Evolutionary conservation across 2,329 filamentous ascomycete species (phyloP), one percentile per base, ranked within the genome.

Genomic region (Fusarium protoensiforme): DNA sequence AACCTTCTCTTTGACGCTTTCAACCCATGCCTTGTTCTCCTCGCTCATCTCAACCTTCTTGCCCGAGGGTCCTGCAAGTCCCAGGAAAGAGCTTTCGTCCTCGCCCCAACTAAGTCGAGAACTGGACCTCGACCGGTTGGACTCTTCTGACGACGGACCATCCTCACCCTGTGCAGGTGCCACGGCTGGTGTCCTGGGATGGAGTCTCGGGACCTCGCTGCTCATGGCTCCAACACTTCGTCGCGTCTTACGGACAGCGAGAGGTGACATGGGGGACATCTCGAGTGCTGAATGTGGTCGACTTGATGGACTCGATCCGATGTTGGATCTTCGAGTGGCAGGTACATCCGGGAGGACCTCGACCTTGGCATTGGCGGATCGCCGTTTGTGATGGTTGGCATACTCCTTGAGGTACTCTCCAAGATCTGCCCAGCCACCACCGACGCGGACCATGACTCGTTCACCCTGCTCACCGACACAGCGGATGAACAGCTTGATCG

Each of bases 381-480:
- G 91, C n/a, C 94, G 92, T 48, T 94, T 93, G 80, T 99, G 96
- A 80, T 99, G 96, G 67, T 92, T 91, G 9, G 95, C 95, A 78
- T 98, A 99, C 81, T 98, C 94, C 76, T 95, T 93, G 46, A 99
- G 87, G 79, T 98, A 99, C 81, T 98, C 96, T 39, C 93, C 96
- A 22, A 99, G 86, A 81, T 99, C 96, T 16, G 95, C 95, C 96
- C 96, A 99, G n/a, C 96, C 96, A 67, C 96, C 96, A 14, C 96
- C 96, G 14, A 99, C 96, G 38, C 96, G 93, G 9, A 99, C 96
- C 96, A 99, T 98, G 69, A 98, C 95, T 60, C 96, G 91, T 82
- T 98, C 95, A 18, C 94, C 94, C 65, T 91, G 88, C 81, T 98
- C 95, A 58, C 96, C 96, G 3, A 99, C 95, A 2, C 95, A 92